phyloP scores from a whole-genome alignment of 2,329 filamentous ascomycete genomes.

The Zarea fungicola region DNA sequence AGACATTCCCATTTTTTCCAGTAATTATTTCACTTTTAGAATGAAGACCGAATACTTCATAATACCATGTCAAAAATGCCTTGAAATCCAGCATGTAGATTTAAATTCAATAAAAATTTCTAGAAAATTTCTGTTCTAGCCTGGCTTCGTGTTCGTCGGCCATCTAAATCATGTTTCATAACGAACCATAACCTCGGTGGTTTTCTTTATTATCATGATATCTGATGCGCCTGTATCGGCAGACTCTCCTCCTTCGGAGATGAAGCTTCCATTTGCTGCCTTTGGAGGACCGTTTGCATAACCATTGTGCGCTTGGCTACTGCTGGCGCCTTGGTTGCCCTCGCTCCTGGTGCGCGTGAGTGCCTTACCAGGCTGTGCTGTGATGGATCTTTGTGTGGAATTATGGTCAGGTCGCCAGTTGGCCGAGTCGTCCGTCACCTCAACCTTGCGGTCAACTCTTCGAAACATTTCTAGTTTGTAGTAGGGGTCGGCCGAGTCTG shows the following conservation, averaged over 20 bases:
- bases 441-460: background rate
- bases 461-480: slow-evolving; percentile 11
- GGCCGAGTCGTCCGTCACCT: slow-evolving; percentile 1
- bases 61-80: too few species aligned
- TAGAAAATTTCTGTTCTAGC: background rate
- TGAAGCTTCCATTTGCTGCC: background rate
- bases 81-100: too few species aligned
- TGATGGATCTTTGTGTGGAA: background rate
- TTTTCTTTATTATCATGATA: slow-evolving; percentile 9
- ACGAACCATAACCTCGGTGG: slow-evolving; percentile 7
- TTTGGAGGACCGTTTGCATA: background rate
- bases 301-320: background rate
- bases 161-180: too few species aligned
- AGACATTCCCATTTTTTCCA: too few species aligned
- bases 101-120: background rate
- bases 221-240: background rate
- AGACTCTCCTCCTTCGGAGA: background rate
- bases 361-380: slow-evolving; percentile 1
- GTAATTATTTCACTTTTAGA: too few species aligned
- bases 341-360: background rate
- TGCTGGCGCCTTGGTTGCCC: background rate
- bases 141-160: background rate
- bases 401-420: slow-evolving; percentile 10
- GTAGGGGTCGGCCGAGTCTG: background rate
- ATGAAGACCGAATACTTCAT: too few species aligned